Evolutionary conservation across 2,329 filamentous ascomycete genomes (phyloP).

Genomic region (Aspergillus melleus): DNA sequence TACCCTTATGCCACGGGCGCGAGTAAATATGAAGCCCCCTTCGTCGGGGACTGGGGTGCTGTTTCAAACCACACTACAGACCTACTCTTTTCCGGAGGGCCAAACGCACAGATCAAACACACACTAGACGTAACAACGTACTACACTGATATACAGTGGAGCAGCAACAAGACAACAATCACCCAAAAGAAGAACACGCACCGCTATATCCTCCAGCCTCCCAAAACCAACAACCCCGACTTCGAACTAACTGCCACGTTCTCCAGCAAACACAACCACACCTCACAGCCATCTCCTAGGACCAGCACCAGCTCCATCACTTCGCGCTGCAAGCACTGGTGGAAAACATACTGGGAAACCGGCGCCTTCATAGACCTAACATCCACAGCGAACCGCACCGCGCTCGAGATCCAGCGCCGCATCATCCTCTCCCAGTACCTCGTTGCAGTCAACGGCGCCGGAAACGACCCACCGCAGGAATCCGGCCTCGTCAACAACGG

Average conservation of each 20-base stretch:
- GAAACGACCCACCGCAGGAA: constrained; percentile 24
- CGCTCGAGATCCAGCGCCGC: constrained; percentile 54
- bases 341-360: constrained; percentile 52
- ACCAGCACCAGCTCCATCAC: constrained; percentile 25
- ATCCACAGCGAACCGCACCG: constrained; percentile 39
- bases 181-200: neutral
- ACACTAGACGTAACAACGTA: constrained; percentile 1
- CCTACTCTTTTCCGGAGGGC: neutral
- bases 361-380: constrained; percentile 56
- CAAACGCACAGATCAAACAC: neutral
- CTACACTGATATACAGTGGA: neutral
- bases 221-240: neutral
- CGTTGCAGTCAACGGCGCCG: constrained; percentile 49
- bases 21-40: constrained; percentile 57
- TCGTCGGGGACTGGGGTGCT: constrained; percentile 54
- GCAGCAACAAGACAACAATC: neutral
- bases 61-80: constrained; percentile 28
- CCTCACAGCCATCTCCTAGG: too few species aligned
- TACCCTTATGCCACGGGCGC: constrained; percentile 50
- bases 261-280: neutral
- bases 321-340: constrained; percentile 37
- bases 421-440: constrained; percentile 57
- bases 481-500: constrained; percentile 55
- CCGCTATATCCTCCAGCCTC: constrained; percentile 1
- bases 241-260: neutral